Base-by-base conservation (phyloP, 768 basidiomycete species). In the Pleurotus cornucopiae region DNA sequence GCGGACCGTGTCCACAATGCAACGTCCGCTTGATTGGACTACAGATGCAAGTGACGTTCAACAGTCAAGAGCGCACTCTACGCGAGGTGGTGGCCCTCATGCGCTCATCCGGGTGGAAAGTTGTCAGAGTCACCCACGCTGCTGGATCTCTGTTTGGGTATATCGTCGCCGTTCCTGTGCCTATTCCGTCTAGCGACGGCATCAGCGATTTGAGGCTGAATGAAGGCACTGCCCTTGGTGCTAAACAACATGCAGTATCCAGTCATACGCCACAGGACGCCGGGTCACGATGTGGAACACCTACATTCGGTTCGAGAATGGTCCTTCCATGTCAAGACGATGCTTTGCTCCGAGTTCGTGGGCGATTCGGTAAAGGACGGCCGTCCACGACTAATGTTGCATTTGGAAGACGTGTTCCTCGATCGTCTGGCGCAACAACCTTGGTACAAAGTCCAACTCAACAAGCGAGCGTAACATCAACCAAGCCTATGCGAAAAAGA, bases 1-100 rank as follows among this genome's bases (percentile, higher is more conserved):
- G 39, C 18, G 37, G 39, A 40, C 39, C 9, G 23, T 53, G 18
- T 26, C 7, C 12, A 13, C 18, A 6, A 13, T 34, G 37, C n/a
- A n/a, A 23, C 37, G 4, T 13, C 20, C 20, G 41, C 14, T 16
- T 21, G 41, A 21, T 6, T 25, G 11, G n/a, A 48, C 25, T 30
- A 34, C 56, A 88, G 87, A 89, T 89, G 87, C 82, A 85, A 64
- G 76, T 76, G 6, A 78, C 76, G 49, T 85, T 88, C 66, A 87
- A 88, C 58, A 75, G 81, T 2, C 83, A 88, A 61, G 87, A 89
- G 62, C 78, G 87, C 3, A 89, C 87, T 0, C 70, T 89, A 6
- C 77, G 84, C 47, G 86, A 89, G 65, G 75, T 81, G 41, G 74
- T 81, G 4, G 72, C 77, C 0, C 69, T 89, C 16, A 71, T 77